Evolutionary conservation across 2,329 filamentous ascomycete species (phyloP).

Genomic region (Aspergillus sp.): DNA sequence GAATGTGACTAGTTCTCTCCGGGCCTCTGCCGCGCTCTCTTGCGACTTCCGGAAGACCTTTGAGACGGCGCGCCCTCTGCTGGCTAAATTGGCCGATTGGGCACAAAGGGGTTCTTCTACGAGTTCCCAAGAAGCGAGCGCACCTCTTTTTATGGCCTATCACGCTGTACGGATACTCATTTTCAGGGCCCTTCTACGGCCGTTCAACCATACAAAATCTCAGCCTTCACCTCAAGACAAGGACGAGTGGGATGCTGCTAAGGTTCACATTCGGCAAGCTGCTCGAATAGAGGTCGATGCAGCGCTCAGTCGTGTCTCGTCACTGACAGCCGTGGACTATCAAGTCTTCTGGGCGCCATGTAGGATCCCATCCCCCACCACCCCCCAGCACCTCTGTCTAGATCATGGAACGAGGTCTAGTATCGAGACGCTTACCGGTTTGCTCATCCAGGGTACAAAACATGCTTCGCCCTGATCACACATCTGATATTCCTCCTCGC

Average conservation of each 20-base stretch:
- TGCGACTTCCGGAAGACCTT: no score
- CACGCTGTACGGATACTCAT: background rate
- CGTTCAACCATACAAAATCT: background rate
- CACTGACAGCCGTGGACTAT: background rate
- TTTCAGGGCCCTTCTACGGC: background rate
- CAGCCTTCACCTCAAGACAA: background rate
- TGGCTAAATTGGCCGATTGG: background rate
- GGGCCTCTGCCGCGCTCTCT: no score
- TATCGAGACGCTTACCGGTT: background rate
- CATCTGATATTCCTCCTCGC: slow-evolving; percentile 3
- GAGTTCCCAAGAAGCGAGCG: background rate
- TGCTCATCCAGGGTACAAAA: background rate
- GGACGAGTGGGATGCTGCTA: background rate
- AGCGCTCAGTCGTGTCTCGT: background rate
- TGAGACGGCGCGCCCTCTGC: no score
- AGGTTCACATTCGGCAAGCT: background rate
- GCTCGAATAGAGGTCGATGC: background rate
- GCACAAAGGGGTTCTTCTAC: background rate
- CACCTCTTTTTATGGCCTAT: background rate
- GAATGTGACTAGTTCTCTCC: no score
- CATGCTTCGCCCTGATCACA: background rate
- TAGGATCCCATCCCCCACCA: background rate
- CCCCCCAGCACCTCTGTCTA: no score
- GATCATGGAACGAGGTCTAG: no score
- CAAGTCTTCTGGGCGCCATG: background rate